These are phyloP conservation scores for Penicillium concentricum DNA, from an alignment of 2,329 filamentous ascomycete species.

Conservation along the genomic window DNA sequence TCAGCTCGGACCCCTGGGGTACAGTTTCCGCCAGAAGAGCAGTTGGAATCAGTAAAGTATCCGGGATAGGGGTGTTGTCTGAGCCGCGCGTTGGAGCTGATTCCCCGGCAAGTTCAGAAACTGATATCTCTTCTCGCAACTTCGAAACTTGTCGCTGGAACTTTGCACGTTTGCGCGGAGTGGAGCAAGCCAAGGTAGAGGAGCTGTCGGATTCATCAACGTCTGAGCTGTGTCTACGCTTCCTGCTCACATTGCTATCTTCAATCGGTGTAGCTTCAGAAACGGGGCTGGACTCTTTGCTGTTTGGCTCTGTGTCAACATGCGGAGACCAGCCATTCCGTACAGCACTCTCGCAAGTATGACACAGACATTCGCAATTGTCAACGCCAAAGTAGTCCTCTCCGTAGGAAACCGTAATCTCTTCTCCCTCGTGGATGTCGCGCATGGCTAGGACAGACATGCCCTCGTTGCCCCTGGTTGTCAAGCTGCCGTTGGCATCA, in stretches of 20 bases:
- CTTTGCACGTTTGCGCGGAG: conserved; percentile 35
- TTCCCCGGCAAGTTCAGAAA: conserved; percentile 31
- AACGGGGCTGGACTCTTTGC: conserved; percentile 34
- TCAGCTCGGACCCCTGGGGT: conserved; percentile 13
- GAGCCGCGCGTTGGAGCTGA: conserved; percentile 11
- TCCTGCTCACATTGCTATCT: conserved; percentile 21
- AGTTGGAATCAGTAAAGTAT: conserved; percentile 3
- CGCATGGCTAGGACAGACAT: conserved; percentile 86
- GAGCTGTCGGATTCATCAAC: conserved; percentile 31
- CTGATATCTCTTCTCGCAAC: conserved; percentile 37
- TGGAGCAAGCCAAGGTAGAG: conserved; percentile 20
- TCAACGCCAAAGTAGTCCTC: conserved; percentile 94
- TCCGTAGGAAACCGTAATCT: conserved; percentile 95
- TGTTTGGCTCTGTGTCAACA: conserved; percentile 37
- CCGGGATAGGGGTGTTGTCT: conserved; percentile 11
- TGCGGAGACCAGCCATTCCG: conserved; percentile 78
- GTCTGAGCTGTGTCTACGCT: conserved; percentile 30
- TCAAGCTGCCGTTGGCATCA: conserved; percentile 82
- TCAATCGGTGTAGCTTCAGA: conserved; percentile 23
- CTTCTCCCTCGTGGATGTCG: conserved; percentile 81
- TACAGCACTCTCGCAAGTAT: conserved; percentile 73
- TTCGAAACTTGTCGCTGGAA: conserved; percentile 38
- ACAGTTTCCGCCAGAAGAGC: not conserved
- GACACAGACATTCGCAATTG: conserved; percentile 92
- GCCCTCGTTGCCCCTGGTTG: conserved; percentile 77